Evolutionary conservation across 2,329 filamentous ascomycete genomes (phyloP).

Genomic region (Pseudogymnoascus sp.): DNA sequence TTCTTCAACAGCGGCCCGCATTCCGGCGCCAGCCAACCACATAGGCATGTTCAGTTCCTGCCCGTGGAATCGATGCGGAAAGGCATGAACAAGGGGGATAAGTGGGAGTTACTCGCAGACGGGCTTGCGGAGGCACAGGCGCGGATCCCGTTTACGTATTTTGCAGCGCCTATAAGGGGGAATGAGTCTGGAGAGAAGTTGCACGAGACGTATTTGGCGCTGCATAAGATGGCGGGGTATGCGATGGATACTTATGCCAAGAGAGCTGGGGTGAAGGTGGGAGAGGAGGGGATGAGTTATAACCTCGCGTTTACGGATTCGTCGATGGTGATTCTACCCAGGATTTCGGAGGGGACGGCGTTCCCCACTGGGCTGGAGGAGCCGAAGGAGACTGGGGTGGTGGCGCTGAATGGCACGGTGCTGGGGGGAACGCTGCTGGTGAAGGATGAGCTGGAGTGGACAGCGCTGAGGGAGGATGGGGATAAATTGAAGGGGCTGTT

Average conservation of each 20-base stretch:
- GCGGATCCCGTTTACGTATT: slow-evolving; percentile 26
- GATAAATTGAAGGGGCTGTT: slow-evolving; percentile 34
- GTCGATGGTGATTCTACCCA: slow-evolving; percentile 46
- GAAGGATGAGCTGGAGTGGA: slow-evolving; percentile 51
- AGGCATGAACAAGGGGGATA: slow-evolving; percentile 33
- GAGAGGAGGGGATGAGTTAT: slow-evolving; percentile 50
- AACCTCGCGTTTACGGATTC: slow-evolving; percentile 52
- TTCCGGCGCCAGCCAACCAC: slow-evolving; percentile 64
- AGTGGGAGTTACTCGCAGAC: slow-evolving; percentile 46
- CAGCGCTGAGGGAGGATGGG: slow-evolving; percentile 36
- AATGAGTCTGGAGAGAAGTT: slow-evolving; percentile 17
- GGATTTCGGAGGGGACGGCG: slow-evolving; percentile 42
- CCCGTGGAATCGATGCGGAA: slow-evolving; percentile 55
- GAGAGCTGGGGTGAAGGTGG: slow-evolving; percentile 11
- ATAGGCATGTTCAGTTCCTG: slow-evolving; percentile 64
- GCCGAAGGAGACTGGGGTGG: slow-evolving; percentile 31
- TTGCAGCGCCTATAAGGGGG: slow-evolving; percentile 19
- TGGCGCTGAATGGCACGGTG: slow-evolving; percentile 54
- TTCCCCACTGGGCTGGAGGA: slow-evolving; percentile 21
- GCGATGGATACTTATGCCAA: slow-evolving; percentile 1
- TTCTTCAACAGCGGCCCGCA: slow-evolving; percentile 54
- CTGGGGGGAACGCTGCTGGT: slow-evolving; percentile 56
- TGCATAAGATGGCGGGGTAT: slow-evolving; percentile 21
- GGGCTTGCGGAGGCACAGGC: slow-evolving; percentile 21
- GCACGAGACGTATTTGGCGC: slow-evolving; percentile 19